Evolutionary conservation across 148 eudicot species (phyloP).

Genomic region (Amaranthus hypochondriacus): DNA sequence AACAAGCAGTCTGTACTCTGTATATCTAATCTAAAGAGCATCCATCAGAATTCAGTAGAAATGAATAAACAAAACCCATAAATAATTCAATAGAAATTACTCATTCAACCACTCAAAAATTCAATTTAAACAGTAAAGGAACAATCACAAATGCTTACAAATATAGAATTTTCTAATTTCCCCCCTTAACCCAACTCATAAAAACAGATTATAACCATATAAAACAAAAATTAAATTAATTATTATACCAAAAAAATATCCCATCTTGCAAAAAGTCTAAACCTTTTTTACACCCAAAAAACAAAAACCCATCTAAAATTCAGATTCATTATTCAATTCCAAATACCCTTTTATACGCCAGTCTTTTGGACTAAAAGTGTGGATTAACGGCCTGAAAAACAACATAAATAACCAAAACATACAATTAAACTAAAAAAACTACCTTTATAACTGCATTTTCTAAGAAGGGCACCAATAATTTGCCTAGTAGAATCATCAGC

Average conservation of each 20-base stretch:
- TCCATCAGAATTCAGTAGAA: not conserved
- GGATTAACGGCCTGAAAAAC: not conserved
- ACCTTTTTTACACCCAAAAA: not conserved
- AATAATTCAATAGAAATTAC: not conserved
- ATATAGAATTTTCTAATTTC: not conserved
- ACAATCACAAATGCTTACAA: not conserved
- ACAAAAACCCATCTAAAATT: not conserved
- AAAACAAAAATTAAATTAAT: not conserved
- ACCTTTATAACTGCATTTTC: conserved; percentile 88
- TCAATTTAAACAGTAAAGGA: too few species aligned
- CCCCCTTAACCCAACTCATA: not conserved
- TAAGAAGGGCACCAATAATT: conserved; percentile 80
- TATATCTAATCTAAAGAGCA: too few species aligned
- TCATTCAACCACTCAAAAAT: not conserved
- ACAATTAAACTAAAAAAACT: not conserved
- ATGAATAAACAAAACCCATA: not conserved
- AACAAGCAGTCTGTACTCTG: not conserved
- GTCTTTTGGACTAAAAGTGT: not conserved
- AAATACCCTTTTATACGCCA: not conserved
- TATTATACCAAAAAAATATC: not conserved
- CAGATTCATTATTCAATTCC: not conserved
- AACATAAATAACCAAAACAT: not conserved
- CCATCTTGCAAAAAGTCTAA: conserved; percentile 9
- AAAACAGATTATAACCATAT: not conserved
- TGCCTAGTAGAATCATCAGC: conserved; percentile 87